A percentile compares a stretch with the other conserved stretches of the same genome.
Evolutionary conservation across 768 basidiomycete species (phyloP).

Genomic region (Mycena vulgaris): DNA sequence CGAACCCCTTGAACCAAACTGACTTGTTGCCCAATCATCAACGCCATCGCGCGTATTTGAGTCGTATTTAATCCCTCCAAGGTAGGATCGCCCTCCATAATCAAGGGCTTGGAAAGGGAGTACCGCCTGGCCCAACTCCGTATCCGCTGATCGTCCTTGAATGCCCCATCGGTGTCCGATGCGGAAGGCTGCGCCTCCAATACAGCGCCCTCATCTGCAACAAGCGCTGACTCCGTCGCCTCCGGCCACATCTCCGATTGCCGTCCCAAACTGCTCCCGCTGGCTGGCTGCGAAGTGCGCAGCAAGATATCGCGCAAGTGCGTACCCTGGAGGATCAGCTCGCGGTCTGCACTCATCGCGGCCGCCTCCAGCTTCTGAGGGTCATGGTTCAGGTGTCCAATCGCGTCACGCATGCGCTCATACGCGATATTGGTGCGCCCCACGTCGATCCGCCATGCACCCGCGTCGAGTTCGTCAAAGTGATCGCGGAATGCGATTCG

Average conservation of each 20-base stretch:
- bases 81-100: conserved; percentile 84
- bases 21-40: conserved; percentile 86
- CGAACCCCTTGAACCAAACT: conserved; percentile 91
- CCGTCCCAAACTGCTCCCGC: conserved; percentile 30
- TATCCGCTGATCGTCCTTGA: conserved; percentile 82
- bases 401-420: conserved; percentile 79
- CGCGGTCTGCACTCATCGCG: conserved; percentile 50
- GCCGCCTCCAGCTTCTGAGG: conserved; percentile 58
- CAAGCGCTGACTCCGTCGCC: not conserved
- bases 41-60: conserved; percentile 87
- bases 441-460: conserved; percentile 79
- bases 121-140: conserved; percentile 88
- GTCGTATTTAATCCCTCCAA: conserved; percentile 76
- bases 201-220: not conserved
- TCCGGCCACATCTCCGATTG: not conserved
- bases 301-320: conserved; percentile 80
- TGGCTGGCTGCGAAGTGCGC: conserved; percentile 62
- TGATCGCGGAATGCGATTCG: conserved; percentile 70
- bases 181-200: conserved; percentile 24
- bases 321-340: conserved; percentile 79
- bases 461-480: conserved; percentile 58
- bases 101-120: conserved; percentile 68
- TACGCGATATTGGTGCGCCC: conserved; percentile 77
- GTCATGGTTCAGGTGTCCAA: conserved; percentile 70
- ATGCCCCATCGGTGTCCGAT: conserved; percentile 59